Evolutionary conservation across 768 basidiomycete genomes (phyloP).

Genomic region (Phanerodontia chrysosporium): DNA sequence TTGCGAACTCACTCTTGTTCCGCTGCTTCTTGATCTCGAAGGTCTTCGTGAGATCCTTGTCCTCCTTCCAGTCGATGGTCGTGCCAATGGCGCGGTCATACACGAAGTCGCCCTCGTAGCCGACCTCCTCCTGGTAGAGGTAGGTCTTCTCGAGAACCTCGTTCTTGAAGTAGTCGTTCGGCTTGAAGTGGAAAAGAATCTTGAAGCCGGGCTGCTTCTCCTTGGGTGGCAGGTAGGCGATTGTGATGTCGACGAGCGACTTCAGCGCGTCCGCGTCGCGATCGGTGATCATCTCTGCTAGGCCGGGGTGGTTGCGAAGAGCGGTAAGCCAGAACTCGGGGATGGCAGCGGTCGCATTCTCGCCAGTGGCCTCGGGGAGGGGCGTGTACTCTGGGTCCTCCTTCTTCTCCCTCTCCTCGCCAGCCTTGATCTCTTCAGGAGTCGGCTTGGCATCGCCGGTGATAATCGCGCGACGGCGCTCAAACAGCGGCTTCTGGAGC

Average conservation of each 20-base stretch:
- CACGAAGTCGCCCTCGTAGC: slow-evolving; percentile 95
- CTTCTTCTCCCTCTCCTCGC: slow-evolving; percentile 67
- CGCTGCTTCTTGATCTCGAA: slow-evolving; percentile 99
- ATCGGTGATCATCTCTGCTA: slow-evolving; percentile 89
- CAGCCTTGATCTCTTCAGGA: slow-evolving; percentile 76
- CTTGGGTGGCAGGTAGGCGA: slow-evolving; percentile 67
- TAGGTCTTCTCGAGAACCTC: slow-evolving; percentile 87
- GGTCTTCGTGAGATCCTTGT: slow-evolving; percentile 95
- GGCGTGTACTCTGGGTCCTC: slow-evolving; percentile 70
- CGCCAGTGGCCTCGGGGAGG: slow-evolving; percentile 30
- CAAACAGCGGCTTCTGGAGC: slow-evolving; percentile 80
- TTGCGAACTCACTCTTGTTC: slow-evolving; percentile 75
- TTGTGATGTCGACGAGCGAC: slow-evolving; percentile 70
- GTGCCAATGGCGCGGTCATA: slow-evolving; percentile 93
- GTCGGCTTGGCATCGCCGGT: slow-evolving; percentile 71
- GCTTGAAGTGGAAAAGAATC: slow-evolving; percentile 74
- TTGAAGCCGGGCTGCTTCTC: slow-evolving; percentile 88
- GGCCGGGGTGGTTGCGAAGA: slow-evolving; percentile 83
- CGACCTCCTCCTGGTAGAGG: slow-evolving; percentile 85
- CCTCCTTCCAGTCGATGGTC: slow-evolving; percentile 95
- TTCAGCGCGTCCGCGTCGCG: slow-evolving; percentile 87
- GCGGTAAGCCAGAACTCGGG: slow-evolving; percentile 99
- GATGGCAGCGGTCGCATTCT: slow-evolving; percentile 46
- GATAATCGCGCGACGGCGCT: slow-evolving; percentile 82
- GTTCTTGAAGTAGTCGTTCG: slow-evolving; percentile 89